phyloP scores from a whole-genome alignment of 805 yeast species.

The Candida hispaniensis region DNA sequence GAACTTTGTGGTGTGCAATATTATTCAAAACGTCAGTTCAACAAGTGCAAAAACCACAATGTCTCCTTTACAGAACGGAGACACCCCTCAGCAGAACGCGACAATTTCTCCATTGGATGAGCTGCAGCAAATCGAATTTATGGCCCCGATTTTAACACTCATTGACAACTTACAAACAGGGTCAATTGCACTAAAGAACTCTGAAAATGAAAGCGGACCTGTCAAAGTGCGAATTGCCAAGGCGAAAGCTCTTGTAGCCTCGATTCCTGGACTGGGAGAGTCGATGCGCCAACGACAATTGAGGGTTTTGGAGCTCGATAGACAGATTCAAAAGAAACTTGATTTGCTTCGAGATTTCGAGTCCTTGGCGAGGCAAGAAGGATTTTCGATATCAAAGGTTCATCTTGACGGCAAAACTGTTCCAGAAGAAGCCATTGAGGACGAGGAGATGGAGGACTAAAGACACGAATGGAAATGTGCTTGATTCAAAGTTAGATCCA shows the following conservation, averaged over 20 bases:
- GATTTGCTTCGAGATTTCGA: slow-evolving; percentile 14
- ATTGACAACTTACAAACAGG: slow-evolving; percentile 21
- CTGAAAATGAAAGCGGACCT: slow-evolving; percentile 26
- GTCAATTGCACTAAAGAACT: slow-evolving; percentile 23
- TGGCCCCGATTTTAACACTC: slow-evolving; percentile 23
- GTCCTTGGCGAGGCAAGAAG: slow-evolving; percentile 12
- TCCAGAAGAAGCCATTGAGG: slow-evolving; percentile 16
- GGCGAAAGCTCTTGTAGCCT: slow-evolving; percentile 20
- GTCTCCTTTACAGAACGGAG: slow-evolving; percentile 4
- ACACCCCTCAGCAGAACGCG: slow-evolving; percentile 6
- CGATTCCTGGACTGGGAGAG: slow-evolving; percentile 22
- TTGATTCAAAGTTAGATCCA: too few species aligned
- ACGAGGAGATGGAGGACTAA: slow-evolving; percentile 13
- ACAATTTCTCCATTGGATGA: slow-evolving; percentile 16
- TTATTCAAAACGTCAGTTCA: too few species aligned
- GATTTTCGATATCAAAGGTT: slow-evolving; percentile 5
- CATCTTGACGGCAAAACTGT: slow-evolving; percentile 11
- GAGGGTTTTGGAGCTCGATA: slow-evolving; percentile 26
- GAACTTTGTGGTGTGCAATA: too few species aligned
- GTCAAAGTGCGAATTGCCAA: slow-evolving; percentile 22
- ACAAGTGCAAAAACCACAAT: too few species aligned
- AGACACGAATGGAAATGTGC: too few species aligned
- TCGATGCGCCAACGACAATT: slow-evolving; percentile 22
- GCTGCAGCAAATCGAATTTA: slow-evolving; percentile 23
- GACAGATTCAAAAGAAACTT: slow-evolving; percentile 23